These are phyloP conservation scores for Kodamaea plutei DNA, from an alignment of 1,139 yeast genomes.

Conservation along the genomic window DNA sequence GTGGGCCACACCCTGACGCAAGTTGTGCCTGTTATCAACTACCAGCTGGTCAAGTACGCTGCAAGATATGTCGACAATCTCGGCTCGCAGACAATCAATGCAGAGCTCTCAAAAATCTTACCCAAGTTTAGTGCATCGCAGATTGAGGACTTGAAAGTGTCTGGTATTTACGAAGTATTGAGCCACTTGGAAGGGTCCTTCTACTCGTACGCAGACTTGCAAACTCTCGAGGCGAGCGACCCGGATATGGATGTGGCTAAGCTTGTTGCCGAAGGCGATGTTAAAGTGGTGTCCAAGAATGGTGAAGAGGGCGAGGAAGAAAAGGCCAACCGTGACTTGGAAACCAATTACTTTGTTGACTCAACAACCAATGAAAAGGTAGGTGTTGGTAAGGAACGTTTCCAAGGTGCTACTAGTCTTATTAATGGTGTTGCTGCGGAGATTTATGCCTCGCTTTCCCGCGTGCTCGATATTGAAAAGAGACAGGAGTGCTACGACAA, in stretches of 20 bases:
- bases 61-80: constrained; percentile 38
- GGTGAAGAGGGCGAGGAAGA: constrained; percentile 23
- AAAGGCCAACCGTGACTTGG: constrained; percentile 57
- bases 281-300: constrained; percentile 46
- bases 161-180: constrained; percentile 75
- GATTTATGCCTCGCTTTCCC: constrained; percentile 49
- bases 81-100: constrained; percentile 68
- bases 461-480: constrained; percentile 62
- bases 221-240: constrained; percentile 45
- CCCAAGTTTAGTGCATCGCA: constrained; percentile 59
- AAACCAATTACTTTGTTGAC: constrained; percentile 64
- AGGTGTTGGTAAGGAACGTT: constrained; percentile 80
- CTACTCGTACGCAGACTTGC: constrained; percentile 51
- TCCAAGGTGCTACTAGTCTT: constrained; percentile 66
- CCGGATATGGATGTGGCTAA: constrained; percentile 87
- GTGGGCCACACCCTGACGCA: constrained; percentile 76
- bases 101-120: constrained; percentile 44
- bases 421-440: constrained; percentile 51
- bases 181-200: constrained; percentile 54
- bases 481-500: constrained; percentile 88
- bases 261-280: constrained; percentile 72
- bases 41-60: constrained; percentile 55
- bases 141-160: constrained; percentile 70
- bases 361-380: constrained; percentile 45
- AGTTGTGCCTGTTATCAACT: constrained; percentile 73